Evolutionary conservation across 2,329 filamentous ascomycete species (phyloP).

Genomic region (Beauveria caledonica): DNA sequence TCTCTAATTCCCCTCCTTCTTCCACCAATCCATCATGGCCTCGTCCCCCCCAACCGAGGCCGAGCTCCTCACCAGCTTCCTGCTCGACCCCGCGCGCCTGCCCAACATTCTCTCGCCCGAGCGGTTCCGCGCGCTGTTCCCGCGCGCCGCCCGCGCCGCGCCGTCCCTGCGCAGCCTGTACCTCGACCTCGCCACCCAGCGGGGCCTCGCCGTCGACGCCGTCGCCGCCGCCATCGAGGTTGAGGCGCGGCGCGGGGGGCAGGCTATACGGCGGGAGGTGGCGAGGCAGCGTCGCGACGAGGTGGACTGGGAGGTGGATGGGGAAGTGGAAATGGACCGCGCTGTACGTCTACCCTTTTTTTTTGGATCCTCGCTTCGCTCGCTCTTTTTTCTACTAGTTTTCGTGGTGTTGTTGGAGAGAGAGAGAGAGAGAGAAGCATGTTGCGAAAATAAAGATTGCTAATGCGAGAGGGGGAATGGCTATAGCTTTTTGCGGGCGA

Average conservation of each 20-base stretch:
- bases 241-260: conserved; percentile 55
- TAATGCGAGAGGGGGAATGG: not conserved
- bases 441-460: not conserved
- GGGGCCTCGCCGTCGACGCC: conserved; percentile 58
- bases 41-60: conserved; percentile 60
- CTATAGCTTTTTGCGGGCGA: conserved; percentile 49
- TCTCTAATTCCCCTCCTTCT: not conserved
- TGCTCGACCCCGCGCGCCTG: conserved; percentile 67
- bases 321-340: conserved; percentile 55
- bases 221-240: conserved; percentile 56
- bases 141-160: conserved; percentile 54
- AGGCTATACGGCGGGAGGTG: conserved; percentile 48
- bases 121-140: conserved; percentile 71
- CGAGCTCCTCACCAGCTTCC: conserved; percentile 67
- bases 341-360: conserved; percentile 32
- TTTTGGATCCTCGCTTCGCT: not conserved
- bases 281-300: conserved; percentile 43
- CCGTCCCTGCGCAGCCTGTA: conserved; percentile 65
- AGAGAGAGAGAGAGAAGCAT: no score
- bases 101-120: conserved; percentile 64
- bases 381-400: not conserved
- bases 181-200: conserved; percentile 68
- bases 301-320: conserved; percentile 49
- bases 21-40: not conserved
- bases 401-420: not conserved